These are phyloP conservation scores for Lachancea nothofagi DNA, from an alignment of 805 yeast genomes.

Conservation along the genomic window DNA sequence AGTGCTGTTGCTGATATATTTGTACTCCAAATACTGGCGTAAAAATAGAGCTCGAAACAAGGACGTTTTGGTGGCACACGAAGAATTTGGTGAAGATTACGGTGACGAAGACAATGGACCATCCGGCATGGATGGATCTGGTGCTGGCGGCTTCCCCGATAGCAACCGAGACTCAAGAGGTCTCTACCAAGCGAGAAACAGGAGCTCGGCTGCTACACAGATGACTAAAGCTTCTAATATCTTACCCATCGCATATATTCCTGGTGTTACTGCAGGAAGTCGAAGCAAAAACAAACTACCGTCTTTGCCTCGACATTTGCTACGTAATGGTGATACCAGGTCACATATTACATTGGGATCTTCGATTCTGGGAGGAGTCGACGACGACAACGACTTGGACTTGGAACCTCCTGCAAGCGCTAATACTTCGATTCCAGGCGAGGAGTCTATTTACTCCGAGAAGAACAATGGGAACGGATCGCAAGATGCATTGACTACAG, in stretches of 20 bases:
- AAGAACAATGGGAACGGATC: conserved; percentile 7
- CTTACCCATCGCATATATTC: conserved; percentile 87
- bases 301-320: conserved; percentile 20
- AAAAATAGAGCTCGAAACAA: conserved; percentile 22
- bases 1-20: conserved; percentile 32
- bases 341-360: conserved; percentile 38
- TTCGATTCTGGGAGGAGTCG: conserved; percentile 40
- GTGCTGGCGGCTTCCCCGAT: not conserved
- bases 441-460: conserved; percentile 12
- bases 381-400: conserved; percentile 20
- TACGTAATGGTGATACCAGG: conserved; percentile 21
- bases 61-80: conserved; percentile 25
- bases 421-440: not conserved
- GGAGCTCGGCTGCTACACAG: conserved; percentile 53
- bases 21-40: conserved; percentile 41
- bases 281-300: conserved; percentile 5
- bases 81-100: conserved; percentile 21
- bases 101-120: conserved; percentile 12
- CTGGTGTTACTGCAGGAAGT: conserved; percentile 72
- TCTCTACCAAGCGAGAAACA: conserved; percentile 14
- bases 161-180: conserved; percentile 5
- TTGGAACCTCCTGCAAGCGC: conserved; percentile 2
- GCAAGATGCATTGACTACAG: conserved; percentile 46
- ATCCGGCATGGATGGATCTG: not conserved
- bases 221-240: conserved; percentile 80